These are phyloP conservation scores for Priceomyces fermenticarens DNA, from an alignment of 805 yeast genomes.

Conservation along the genomic window DNA sequence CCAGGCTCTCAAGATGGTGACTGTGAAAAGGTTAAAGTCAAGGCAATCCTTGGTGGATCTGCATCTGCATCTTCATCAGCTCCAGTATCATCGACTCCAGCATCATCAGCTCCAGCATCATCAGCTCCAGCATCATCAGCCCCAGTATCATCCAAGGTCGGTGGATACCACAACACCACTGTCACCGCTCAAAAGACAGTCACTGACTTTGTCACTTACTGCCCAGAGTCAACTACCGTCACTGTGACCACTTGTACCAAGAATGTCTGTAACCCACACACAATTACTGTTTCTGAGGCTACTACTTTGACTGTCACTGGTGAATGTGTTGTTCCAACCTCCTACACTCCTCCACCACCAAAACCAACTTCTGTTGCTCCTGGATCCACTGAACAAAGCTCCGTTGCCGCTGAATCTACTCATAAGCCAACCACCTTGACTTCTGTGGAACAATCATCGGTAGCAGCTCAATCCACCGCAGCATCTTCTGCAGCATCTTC, in stretches of 20 bases:
- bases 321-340: conserved; percentile 64
- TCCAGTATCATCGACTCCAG: not conserved
- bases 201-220: conserved; percentile 55
- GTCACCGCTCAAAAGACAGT: conserved; percentile 45
- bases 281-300: conserved; percentile 66
- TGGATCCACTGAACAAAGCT: too few relatives aligned
- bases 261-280: conserved; percentile 22
- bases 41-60: not conserved
- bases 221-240: conserved; percentile 67
- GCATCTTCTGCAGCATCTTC: conserved; percentile 2
- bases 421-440: not conserved
- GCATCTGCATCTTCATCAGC: not conserved
- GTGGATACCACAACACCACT: conserved; percentile 1
- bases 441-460: conserved; percentile 5
- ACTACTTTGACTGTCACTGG: conserved; percentile 79
- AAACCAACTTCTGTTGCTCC: not conserved
- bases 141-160: not conserved
- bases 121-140: not conserved
- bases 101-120: not conserved
- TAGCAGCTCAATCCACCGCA: conserved; percentile 1
- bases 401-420: conserved; percentile 3
- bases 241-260: conserved; percentile 45
- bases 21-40: conserved; percentile 4
- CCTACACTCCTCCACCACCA: conserved; percentile 11
- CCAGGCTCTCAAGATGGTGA: conserved; percentile 2